phyloP scores from a whole-genome alignment of 2,329 filamentous ascomycete species.

The Whalleya microplaca region DNA sequence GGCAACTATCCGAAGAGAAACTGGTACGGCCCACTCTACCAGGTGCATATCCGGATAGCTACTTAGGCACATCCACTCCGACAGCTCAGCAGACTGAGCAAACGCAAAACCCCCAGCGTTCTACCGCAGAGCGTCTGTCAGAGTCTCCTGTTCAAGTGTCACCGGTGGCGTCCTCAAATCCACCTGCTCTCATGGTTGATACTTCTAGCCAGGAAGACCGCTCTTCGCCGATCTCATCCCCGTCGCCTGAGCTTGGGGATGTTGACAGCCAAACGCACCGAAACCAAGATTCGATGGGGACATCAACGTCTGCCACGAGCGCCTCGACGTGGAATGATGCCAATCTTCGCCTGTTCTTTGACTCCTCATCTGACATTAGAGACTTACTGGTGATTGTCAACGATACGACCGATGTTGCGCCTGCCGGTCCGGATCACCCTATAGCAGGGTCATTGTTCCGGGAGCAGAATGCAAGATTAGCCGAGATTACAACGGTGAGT shows the following conservation, averaged over 20 bases:
- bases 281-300: conserved; percentile 53
- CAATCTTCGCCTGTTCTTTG: conserved; percentile 85
- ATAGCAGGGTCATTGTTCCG: conserved; percentile 79
- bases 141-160: conserved; percentile 73
- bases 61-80: conserved; percentile 37
- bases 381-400: conserved; percentile 92
- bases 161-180: conserved; percentile 55
- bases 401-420: conserved; percentile 82
- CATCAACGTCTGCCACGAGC: conserved; percentile 59
- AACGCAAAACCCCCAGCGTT: conserved; percentile 29
- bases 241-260: conserved; percentile 64
- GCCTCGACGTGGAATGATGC: conserved; percentile 83
- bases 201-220: conserved; percentile 71
- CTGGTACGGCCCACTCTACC: conserved; percentile 41
- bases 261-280: conserved; percentile 48
- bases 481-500: conserved; percentile 79
- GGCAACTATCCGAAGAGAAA: conserved; percentile 30
- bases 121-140: conserved; percentile 54
- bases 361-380: conserved; percentile 84
- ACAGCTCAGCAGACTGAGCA: conserved; percentile 40
- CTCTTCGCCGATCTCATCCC: conserved; percentile 65
- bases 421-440: conserved; percentile 83
- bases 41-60: conserved; percentile 48
- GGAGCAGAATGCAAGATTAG: conserved; percentile 83
- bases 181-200: conserved; percentile 71